Conservation (phyloP, 495 filamentous ascomycete genomes). For the Xylona heveae region DNA sequence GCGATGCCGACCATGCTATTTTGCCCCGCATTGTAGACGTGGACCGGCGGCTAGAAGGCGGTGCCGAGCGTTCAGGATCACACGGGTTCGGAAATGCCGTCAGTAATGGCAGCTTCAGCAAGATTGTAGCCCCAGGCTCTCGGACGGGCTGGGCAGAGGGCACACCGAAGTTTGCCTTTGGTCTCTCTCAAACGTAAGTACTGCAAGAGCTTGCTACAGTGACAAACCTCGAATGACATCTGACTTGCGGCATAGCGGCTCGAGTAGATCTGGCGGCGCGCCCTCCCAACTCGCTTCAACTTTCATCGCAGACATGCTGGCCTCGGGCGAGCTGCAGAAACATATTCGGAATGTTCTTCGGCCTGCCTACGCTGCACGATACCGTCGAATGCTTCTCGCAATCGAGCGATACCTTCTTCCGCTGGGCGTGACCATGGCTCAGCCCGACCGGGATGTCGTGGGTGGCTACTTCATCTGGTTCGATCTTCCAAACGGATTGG, state of each 20-base stretch:
- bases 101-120: conserved; percentile 69
- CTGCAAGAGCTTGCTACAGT: too few species aligned
- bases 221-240: background rate
- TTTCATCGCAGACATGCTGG: conserved; percentile 1
- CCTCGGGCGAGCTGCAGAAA: too few species aligned
- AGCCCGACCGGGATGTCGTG: conserved; percentile 19
- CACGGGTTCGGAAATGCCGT: conserved; percentile 51
- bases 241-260: conserved; percentile 26
- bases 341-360: conserved; percentile 18
- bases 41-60: conserved; percentile 38
- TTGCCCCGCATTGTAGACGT: conserved; percentile 59
- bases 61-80: conserved; percentile 15
- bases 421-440: background rate
- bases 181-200: conserved; percentile 41
- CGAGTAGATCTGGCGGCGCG: conserved; percentile 43
- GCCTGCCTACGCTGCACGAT: background rate
- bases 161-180: conserved; percentile 40
- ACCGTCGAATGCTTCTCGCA: background rate
- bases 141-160: conserved; percentile 71
- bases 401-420: background rate
- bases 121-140: conserved; percentile 59
- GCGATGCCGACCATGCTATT: conserved; percentile 19
- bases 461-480: conserved; percentile 80
- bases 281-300: background rate
- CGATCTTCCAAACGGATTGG: conserved; percentile 28